Evolutionary conservation across 257 asterid species (phyloP).

Genomic region (Ilex aquifolium): DNA sequence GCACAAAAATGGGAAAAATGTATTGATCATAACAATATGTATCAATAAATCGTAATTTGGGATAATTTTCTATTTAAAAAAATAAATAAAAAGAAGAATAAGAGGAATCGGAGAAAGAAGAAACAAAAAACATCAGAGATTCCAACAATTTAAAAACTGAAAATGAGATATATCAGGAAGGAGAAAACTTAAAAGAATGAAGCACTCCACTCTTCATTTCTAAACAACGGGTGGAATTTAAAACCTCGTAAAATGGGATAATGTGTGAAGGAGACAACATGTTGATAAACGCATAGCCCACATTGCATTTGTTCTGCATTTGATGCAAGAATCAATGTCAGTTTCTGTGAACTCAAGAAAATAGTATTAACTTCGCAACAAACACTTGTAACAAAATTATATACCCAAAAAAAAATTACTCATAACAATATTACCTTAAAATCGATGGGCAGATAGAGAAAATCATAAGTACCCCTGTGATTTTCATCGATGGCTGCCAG

Average conservation of each 20-base stretch:
- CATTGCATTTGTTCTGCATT: constrained; percentile 83
- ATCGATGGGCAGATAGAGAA: constrained; percentile 80
- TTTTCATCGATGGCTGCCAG: constrained; percentile 61
- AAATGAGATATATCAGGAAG: neutral
- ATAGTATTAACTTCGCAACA: neutral
- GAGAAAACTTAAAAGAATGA: neutral
- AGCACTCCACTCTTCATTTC: neutral
- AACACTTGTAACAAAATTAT: neutral
- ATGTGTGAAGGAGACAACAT: constrained; percentile 61
- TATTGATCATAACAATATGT: neutral
- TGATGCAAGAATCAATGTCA: constrained; percentile 10
- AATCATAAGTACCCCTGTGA: constrained; percentile 67
- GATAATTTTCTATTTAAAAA: too few relatives aligned
- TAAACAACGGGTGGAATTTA: constrained; percentile 4
- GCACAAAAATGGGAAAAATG: constrained; percentile 8
- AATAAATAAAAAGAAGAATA: neutral
- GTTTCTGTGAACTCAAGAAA: constrained; percentile 3
- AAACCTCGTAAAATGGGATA: constrained; percentile 67
- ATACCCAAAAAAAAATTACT: too few relatives aligned
- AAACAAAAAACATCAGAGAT: neutral
- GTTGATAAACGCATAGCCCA: constrained; percentile 87
- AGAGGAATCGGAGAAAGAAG: neutral
- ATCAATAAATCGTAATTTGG: neutral
- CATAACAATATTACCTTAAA: constrained; percentile 44
- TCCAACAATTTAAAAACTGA: neutral